phyloP scores from a whole-genome alignment of 1,139 yeast genomes.

The Candida glucosophila region DNA sequence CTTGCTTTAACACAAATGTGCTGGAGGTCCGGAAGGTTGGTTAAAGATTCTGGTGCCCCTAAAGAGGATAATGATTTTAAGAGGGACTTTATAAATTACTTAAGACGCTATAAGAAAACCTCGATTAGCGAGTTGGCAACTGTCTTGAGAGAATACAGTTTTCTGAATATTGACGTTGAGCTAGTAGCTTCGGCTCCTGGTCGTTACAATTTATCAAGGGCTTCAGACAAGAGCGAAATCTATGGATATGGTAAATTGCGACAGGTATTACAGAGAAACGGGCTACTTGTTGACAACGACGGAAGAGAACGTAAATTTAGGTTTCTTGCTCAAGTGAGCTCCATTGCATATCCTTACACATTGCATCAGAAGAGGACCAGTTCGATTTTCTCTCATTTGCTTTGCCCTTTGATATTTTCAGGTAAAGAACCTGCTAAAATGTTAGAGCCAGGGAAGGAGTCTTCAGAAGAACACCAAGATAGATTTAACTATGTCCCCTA shows the following conservation, averaged over 20 bases:
- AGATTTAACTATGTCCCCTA: slow-evolving; percentile 31
- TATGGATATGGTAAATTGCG: slow-evolving; percentile 50
- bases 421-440: slow-evolving; percentile 8
- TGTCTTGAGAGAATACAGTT: slow-evolving; percentile 28
- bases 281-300: slow-evolving; percentile 17
- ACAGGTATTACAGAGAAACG: slow-evolving; percentile 26
- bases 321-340: slow-evolving; percentile 47
- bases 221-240: slow-evolving; percentile 10
- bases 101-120: slow-evolving; percentile 29
- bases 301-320: slow-evolving; percentile 14
- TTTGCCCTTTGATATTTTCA: slow-evolving; percentile 36
- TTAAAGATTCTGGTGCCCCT: slow-evolving; percentile 3
- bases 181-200: slow-evolving; percentile 56
- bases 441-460: slow-evolving; percentile 21
- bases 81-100: slow-evolving; percentile 32
- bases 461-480: slow-evolving; percentile 17
- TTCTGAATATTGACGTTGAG: slow-evolving; percentile 39
- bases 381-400: slow-evolving; percentile 48
- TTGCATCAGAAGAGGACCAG: slow-evolving; percentile 18
- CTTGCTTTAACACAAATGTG: slow-evolving; percentile 53
- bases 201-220: slow-evolving; percentile 10
- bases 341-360: slow-evolving; percentile 49
- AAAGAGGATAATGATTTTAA: slow-evolving; percentile 15
- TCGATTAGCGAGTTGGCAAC: slow-evolving; percentile 19
- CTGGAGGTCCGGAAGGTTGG: slow-evolving; percentile 52